phyloP scores from a whole-genome alignment of 345 rosid genomes.

The Gossypium ekmanianum region DNA sequence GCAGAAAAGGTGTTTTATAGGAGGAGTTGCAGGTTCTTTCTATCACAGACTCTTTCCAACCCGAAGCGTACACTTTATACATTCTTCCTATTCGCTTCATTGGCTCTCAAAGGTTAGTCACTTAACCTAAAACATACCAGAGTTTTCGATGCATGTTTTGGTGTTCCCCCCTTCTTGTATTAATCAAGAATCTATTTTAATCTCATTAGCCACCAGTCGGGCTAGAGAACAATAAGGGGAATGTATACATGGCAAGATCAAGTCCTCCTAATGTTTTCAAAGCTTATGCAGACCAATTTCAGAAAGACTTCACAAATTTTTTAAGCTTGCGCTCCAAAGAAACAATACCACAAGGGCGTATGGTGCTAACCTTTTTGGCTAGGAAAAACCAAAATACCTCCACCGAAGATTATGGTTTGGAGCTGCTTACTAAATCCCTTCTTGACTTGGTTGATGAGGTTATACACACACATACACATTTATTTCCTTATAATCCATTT shows the following conservation, averaged over 20 bases:
- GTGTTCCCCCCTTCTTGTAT: too few relatives aligned
- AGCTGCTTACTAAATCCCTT: constrained; percentile 23
- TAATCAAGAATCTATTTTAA: too few relatives aligned
- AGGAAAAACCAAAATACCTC: constrained; percentile 29
- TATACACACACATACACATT: neutral
- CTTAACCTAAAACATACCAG: too few relatives aligned
- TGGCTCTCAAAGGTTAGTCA: too few relatives aligned
- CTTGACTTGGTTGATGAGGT: constrained; percentile 28
- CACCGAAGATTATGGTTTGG: constrained; percentile 19
- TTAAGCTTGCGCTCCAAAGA: constrained; percentile 42
- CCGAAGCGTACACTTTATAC: too few relatives aligned
- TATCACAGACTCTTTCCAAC: too few relatives aligned
- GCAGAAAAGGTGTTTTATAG: too few relatives aligned
- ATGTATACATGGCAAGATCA: constrained; percentile 25
- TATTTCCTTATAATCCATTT: neutral
- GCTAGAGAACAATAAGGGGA: neutral
- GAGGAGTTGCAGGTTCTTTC: too few relatives aligned
- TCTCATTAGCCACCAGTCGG: neutral
- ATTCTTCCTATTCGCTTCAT: too few relatives aligned
- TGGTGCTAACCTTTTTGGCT: constrained; percentile 39
- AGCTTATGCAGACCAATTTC: constrained; percentile 44
- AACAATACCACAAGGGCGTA: constrained; percentile 32
- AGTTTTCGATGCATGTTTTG: too few relatives aligned
- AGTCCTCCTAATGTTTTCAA: constrained; percentile 32
- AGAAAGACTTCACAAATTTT: constrained; percentile 45